phyloP scores from a whole-genome alignment of 1,284 basidiomycete species.

The Agaricales sp. region DNA sequence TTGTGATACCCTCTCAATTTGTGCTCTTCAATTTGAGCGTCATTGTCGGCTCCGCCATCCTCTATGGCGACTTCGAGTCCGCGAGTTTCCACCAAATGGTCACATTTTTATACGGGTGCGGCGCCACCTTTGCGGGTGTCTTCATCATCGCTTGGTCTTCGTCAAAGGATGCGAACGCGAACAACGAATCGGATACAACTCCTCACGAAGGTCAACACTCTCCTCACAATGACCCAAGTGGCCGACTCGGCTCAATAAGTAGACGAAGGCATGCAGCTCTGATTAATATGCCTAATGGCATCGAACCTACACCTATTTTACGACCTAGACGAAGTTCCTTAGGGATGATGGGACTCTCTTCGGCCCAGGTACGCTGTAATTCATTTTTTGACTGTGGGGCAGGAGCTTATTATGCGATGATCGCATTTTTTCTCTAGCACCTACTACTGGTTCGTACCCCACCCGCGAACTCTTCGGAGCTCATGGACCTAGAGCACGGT shows the following conservation, averaged over 20 bases:
- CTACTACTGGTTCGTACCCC: conserved; percentile 55
- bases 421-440: conserved; percentile 26
- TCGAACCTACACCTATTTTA: conserved; percentile 31
- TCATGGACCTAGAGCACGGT: conserved; percentile 16
- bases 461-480: conserved; percentile 32
- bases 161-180: conserved; percentile 13
- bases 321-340: conserved; percentile 43
- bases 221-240: conserved; percentile 13
- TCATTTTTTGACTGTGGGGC: not conserved
- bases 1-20: conserved; percentile 92
- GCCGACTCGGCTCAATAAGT: conserved; percentile 20
- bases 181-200: conserved; percentile 18
- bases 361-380: conserved; percentile 45
- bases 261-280: conserved; percentile 31
- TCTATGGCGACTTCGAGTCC: conserved; percentile 87
- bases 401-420: conserved; percentile 1
- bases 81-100: conserved; percentile 75
- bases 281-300: conserved; percentile 32
- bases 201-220: conserved; percentile 16
- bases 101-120: conserved; percentile 80
- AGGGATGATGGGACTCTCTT: conserved; percentile 58
- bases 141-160: conserved; percentile 67
- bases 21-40: conserved; percentile 83
- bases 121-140: conserved; percentile 78
- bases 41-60: conserved; percentile 85